Evolutionary conservation across 2,329 filamentous ascomycete species (phyloP).

Genomic region (Diaporthe sp.): DNA sequence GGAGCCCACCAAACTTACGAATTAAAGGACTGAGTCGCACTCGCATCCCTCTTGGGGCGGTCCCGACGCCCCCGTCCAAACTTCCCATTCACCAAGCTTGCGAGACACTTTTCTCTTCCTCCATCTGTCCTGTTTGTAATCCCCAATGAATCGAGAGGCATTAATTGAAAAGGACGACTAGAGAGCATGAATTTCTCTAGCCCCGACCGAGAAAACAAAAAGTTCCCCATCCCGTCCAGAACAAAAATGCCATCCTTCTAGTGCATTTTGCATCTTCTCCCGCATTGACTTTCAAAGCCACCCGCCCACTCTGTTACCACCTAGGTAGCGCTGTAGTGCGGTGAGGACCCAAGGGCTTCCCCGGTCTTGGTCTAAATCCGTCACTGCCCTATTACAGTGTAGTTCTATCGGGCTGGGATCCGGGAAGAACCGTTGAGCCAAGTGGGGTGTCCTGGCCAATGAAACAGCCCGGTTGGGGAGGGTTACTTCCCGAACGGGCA

Average conservation of each 20-base stretch:
- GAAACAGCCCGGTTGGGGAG: neutral
- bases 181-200: constrained; percentile 5
- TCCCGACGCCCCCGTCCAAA: neutral
- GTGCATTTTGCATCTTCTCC: constrained; percentile 2
- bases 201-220: neutral
- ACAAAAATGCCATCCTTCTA: constrained; percentile 18
- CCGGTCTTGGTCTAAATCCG: constrained; percentile 32
- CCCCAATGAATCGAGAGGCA: neutral
- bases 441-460: constrained; percentile 22
- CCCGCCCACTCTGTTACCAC: neutral
- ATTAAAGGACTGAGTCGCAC: constrained; percentile 30
- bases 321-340: neutral
- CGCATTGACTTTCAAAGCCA: constrained; percentile 16
- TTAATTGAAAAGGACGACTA: constrained; percentile 10
- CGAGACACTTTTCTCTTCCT: neutral
- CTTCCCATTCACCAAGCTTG: neutral
- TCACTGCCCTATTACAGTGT: constrained; percentile 7
- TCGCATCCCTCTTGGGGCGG: neutral
- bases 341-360: neutral
- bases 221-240: neutral
- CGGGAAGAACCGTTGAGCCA: constrained; percentile 8
- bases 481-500: constrained; percentile 33
- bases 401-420: constrained; percentile 18
- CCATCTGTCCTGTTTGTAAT: neutral
- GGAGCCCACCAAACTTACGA: constrained; percentile 5